Conservation (phyloP, 2,329 filamentous ascomycete species). For the Colletotrichum melonis region DNA sequence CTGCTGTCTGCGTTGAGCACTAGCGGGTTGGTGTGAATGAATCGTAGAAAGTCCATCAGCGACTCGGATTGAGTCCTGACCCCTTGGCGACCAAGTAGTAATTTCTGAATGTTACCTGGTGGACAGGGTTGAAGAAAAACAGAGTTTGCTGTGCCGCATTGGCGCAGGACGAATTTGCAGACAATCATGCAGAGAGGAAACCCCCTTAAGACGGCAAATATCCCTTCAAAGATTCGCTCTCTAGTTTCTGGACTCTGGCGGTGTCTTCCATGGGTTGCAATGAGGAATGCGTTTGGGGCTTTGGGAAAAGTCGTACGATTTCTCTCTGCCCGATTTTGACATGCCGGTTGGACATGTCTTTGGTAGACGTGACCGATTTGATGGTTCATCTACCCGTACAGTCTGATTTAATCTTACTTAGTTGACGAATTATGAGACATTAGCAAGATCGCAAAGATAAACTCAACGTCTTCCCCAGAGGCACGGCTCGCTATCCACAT, state of each 20-base stretch:
- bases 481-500: constrained; percentile 6
- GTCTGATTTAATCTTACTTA: not conserved
- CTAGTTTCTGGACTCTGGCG: not conserved
- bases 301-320: not conserved
- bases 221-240: not conserved
- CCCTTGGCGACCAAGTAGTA: constrained; percentile 7
- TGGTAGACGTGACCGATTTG: not conserved
- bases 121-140: not conserved
- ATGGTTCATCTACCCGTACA: not conserved
- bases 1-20: not conserved
- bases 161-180: constrained; percentile 9
- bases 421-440: not conserved
- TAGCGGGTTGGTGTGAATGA: not conserved
- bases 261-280: not conserved
- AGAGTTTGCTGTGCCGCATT: constrained; percentile 14
- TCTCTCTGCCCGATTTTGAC: too few species aligned
- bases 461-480: constrained; percentile 1
- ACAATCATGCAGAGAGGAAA: not conserved
- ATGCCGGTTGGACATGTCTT: not conserved
- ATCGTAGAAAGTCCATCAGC: not conserved
- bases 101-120: constrained; percentile 10
- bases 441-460: constrained; percentile 9
- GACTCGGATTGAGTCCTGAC: constrained; percentile 9
- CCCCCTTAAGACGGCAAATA: constrained; percentile 1
- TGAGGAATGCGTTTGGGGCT: not conserved